Evolutionary conservation across 176 grass and related monocot species (phyloP), one percentile per base, ranked within the genome.

Genomic region (Hordeum vulgare): DNA sequence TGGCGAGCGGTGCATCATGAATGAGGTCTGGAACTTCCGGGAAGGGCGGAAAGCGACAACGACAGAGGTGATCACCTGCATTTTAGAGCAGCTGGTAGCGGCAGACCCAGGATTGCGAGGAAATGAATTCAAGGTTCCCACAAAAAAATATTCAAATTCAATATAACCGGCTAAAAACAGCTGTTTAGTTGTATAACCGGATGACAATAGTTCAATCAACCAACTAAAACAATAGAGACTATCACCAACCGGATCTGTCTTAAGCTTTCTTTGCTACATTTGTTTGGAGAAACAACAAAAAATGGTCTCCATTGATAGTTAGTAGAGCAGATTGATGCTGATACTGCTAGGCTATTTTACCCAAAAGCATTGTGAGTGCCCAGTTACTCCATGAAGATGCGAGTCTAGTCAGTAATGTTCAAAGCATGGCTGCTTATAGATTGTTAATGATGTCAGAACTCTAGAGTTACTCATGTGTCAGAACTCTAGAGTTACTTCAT

Each of bases 1-100:
- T 80, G 7, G 2, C 0, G 76, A 3, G 37, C 45, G 69, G 37
- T 8, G 12, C 5, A 9, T 63, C 10, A 54, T 81, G 69, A 75
- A 61, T 60, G 77, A 89, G 12, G 71, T 76, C 51, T 85, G 82
- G 61, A 76, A 85, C 61, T 69, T 75, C 31, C 7, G 29, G 23
- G 77, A 89, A 51, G 49, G 60, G 15, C 11, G 29, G 8, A 89
- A 61, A 29, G 82, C 77, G 1, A 76, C 51, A 7, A 61, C 12
- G 11, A 15, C 36, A 26, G 69, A 89, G 60, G 76, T 12, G 49
- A 12, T 75, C 59, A 60, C 57, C 9, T 49, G 36, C 56, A 75
- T 68, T 27, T 49, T 61, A 4, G 49, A 80, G n/a, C 76, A 80
- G 70, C 37, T 81, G 9, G 61, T 61, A 49, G 60, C 49, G 25